Percentiles rank a stretch among this genome's conserved stretches.
phyloP scores from a whole-genome alignment of 1,284 basidiomycete species.

The Ceratobasidium sp. region DNA sequence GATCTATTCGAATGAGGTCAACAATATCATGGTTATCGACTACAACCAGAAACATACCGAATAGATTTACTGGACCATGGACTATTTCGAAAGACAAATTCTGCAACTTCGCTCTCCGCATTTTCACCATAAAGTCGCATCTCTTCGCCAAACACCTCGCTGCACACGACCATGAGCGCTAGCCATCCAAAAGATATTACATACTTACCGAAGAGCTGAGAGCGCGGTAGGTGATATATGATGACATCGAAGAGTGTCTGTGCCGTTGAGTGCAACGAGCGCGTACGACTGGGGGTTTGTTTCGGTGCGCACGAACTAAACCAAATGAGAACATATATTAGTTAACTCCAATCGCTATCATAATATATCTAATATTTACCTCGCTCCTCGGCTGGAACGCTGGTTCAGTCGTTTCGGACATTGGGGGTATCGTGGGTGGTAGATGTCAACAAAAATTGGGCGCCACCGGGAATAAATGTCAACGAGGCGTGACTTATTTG shows the following conservation, averaged over 20 bases:
- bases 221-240: conserved; percentile 19
- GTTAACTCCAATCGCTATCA: too few relatives aligned
- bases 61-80: conserved; percentile 29
- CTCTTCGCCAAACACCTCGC: conserved; percentile 32
- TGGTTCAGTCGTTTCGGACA: conserved; percentile 2
- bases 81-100: conserved; percentile 35
- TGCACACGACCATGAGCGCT: neutral
- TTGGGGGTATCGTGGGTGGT: conserved; percentile 3
- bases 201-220: conserved; percentile 24
- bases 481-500: conserved; percentile 41
- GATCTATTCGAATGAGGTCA: too few relatives aligned
- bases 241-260: conserved; percentile 38
- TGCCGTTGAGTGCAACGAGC: conserved; percentile 41
- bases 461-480: conserved; percentile 16
- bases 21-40: neutral
- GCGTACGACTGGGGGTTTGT: conserved; percentile 27
- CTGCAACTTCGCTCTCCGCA: conserved; percentile 19
- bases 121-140: conserved; percentile 35
- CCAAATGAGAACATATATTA: neutral
- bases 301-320: conserved; percentile 29
- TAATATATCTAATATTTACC: neutral
- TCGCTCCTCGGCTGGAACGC: conserved; percentile 38
- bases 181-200: neutral
- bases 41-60: conserved; percentile 6
- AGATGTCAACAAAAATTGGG: neutral